Percentiles rank a stretch among this genome's conserved stretches.
These are phyloP conservation scores for Chloris gayana DNA, from an alignment of 176 grass and related monocot species.

Conservation along the genomic window DNA sequence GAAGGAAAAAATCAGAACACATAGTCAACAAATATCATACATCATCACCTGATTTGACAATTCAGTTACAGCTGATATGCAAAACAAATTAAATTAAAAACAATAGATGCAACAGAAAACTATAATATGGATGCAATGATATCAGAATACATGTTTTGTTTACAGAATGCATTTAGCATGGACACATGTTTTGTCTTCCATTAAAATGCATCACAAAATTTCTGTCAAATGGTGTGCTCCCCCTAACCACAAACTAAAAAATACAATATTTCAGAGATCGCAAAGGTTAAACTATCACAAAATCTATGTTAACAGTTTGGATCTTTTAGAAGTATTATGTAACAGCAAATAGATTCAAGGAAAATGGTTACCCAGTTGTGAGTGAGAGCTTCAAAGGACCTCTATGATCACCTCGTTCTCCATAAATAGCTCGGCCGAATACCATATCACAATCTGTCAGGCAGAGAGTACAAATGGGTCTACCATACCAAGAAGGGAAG, in stretches of 20 bases:
- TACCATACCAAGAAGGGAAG: conserved; percentile 78
- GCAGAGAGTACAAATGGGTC: conserved; percentile 82
- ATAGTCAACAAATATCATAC: not conserved
- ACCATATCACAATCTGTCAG: conserved; percentile 97
- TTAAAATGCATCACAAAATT: not conserved
- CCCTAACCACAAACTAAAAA: conserved; percentile 7
- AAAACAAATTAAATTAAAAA: conserved; percentile 13
- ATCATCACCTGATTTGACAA: not conserved
- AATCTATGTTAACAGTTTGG: not conserved
- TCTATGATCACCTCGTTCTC: conserved; percentile 76
- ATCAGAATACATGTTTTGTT: not conserved
- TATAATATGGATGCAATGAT: not conserved
- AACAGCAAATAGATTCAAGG: conserved; percentile 33
- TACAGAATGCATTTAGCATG: not conserved
- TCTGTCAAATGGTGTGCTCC: not conserved
- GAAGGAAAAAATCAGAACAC: not conserved
- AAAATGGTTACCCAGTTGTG: conserved; percentile 63
- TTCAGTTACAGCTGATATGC: not conserved
- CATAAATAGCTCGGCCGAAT: conserved; percentile 69
- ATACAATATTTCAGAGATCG: not conserved
- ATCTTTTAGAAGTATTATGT: not conserved
- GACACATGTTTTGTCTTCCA: not conserved
- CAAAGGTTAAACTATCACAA: conserved; percentile 14
- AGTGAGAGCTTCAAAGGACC: conserved; percentile 78
- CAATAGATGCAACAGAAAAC: not conserved